Conservation (phyloP, 225 moss, liverwort and hornwort genomes). For the Bryum argenteum region DNA sequence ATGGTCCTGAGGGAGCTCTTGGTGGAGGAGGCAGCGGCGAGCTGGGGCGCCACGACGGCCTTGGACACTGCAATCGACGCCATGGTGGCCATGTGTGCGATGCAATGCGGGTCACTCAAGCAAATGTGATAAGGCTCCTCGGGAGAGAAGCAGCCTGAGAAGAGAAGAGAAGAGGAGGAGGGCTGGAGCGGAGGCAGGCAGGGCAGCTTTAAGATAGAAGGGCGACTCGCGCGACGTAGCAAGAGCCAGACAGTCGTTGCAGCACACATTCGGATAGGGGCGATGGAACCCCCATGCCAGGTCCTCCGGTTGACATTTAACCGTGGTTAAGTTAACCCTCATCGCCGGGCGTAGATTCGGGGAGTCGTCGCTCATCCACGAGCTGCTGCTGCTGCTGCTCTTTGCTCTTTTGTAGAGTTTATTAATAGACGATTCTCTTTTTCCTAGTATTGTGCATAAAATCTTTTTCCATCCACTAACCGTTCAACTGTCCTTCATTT, state of each 20-base stretch:
- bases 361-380: no score
- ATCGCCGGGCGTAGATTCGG: no score
- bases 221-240: conserved; percentile 1
- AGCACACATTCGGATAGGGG: conserved; percentile 6
- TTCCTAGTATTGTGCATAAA: no score
- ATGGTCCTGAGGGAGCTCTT: conserved; percentile 21
- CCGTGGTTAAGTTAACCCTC: not conserved
- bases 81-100: conserved; percentile 27
- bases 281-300: not conserved
- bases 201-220: conserved; percentile 2
- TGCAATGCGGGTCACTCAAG: not conserved
- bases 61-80: conserved; percentile 33
- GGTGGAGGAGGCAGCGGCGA: not conserved
- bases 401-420: no score
- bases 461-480: no score
- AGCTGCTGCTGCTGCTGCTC: no score
- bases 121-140: not conserved
- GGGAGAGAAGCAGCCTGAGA: not conserved
- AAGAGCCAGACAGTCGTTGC: conserved; percentile 20
- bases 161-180: no score
- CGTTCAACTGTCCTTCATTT: no score
- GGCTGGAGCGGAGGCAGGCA: not conserved
- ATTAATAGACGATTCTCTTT: no score
- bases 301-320: not conserved
- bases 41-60: conserved; percentile 35